Conservation (phyloP, 2,329 filamentous ascomycete genomes). For the Emericellopsis cladophorae region DNA sequence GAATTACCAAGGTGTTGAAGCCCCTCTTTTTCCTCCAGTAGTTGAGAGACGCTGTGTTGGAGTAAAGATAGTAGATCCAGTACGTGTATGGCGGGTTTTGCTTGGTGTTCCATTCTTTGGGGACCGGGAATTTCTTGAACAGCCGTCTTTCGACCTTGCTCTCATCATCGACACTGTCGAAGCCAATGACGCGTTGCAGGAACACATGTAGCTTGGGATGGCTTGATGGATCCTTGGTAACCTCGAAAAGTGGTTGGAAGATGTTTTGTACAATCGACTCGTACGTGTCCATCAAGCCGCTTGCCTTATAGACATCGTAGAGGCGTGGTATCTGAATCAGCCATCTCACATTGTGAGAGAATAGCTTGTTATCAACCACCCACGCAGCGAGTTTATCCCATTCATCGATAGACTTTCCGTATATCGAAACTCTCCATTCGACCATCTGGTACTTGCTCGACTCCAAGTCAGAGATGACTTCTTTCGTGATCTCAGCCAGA, state of each 20-base stretch:
- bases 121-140: slow-evolving; percentile 91
- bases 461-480: slow-evolving; percentile 93
- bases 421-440: slow-evolving; percentile 97
- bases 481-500: slow-evolving; percentile 92
- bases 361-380: slow-evolving; percentile 96
- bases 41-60: slow-evolving; percentile 88
- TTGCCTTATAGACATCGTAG: slow-evolving; percentile 91
- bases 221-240: slow-evolving; percentile 72
- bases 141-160: slow-evolving; percentile 90
- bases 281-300: slow-evolving; percentile 74
- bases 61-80: slow-evolving; percentile 96
- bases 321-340: slow-evolving; percentile 88
- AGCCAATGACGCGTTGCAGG: slow-evolving; percentile 86
- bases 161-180: slow-evolving; percentile 96
- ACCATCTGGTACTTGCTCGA: slow-evolving; percentile 99
- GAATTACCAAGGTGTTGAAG: slow-evolving; percentile 89
- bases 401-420: slow-evolving; percentile 81
- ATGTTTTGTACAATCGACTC: slow-evolving; percentile 85
- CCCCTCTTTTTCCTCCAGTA: slow-evolving; percentile 80
- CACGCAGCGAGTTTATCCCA: slow-evolving; percentile 97
- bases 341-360: slow-evolving; percentile 96
- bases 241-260: slow-evolving; percentile 89
- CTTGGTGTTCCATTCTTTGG: slow-evolving; percentile 76
- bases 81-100: slow-evolving; percentile 98
- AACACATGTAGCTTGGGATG: slow-evolving; percentile 94